A percentile compares a stretch with the other conserved stretches of the same genome.
Conservation (phyloP, 23 red algal genomes). For the Gracilariopsis chorda region DNA sequence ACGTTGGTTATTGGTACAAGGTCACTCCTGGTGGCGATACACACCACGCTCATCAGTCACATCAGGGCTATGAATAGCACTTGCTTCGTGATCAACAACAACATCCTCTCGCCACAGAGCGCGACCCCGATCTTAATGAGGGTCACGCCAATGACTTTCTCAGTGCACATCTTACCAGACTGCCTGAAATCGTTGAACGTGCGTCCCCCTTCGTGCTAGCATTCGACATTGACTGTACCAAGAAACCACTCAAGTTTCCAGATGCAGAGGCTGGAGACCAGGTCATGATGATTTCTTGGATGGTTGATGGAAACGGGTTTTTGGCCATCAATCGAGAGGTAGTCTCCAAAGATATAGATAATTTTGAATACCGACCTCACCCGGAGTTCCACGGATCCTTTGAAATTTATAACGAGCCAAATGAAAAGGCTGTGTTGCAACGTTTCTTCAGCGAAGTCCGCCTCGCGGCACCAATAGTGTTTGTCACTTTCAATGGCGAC, state of each 20-base stretch:
- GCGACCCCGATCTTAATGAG: constrained; percentile 51
- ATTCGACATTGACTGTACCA: constrained; percentile 98
- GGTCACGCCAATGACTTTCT: constrained; percentile 48
- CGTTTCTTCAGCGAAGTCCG: constrained; percentile 83
- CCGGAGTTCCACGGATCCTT: constrained; percentile 75
- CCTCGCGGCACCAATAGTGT: constrained; percentile 75
- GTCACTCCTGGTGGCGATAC: constrained; percentile 55
- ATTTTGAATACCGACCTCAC: constrained; percentile 88
- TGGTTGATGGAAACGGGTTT: constrained; percentile 96
- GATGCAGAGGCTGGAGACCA: constrained; percentile 84
- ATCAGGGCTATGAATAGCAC: background rate
- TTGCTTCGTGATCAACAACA: background rate
- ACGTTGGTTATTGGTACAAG: constrained; percentile 93
- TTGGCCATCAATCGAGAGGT: constrained; percentile 91
- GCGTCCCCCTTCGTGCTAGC: constrained; percentile 87
- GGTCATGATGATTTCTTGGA: constrained; percentile 99
- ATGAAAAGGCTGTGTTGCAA: constrained; percentile 83
- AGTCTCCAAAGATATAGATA: constrained; percentile 82
- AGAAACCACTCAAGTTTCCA: constrained; percentile 96
- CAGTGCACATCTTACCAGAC: constrained; percentile 35
- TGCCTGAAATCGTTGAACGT: constrained; percentile 81
- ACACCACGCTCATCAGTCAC: background rate
- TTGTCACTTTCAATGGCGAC: constrained; percentile 98
- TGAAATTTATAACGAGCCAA: constrained; percentile 85
- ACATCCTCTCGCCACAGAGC: background rate